phyloP scores from a whole-genome alignment of 352 stramenopile species.

The Globisporangium yorkense region DNA sequence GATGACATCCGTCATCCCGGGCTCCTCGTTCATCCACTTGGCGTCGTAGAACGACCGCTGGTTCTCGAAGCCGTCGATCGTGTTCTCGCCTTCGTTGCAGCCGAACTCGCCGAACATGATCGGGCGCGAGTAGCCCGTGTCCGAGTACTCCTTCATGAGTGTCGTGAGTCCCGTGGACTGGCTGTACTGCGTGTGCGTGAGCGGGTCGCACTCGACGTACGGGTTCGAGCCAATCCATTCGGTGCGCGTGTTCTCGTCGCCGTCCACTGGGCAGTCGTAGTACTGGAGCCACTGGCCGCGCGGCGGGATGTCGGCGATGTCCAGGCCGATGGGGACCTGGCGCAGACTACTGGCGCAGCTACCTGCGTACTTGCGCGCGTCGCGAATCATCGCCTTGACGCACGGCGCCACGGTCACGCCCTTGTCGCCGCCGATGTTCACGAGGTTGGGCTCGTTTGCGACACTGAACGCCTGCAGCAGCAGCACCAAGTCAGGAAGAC shows the following conservation, averaged over 20 bases:
- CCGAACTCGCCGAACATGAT: constrained; percentile 59
- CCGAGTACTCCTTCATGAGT: constrained; percentile 43
- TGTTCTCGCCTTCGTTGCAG: constrained; percentile 47
- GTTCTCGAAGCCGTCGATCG: constrained; percentile 40
- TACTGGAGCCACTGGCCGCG: constrained; percentile 33
- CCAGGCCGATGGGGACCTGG: constrained; percentile 38
- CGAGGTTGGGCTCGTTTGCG: constrained; percentile 48
- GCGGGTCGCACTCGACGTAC: constrained; percentile 51
- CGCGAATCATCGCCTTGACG: constrained; percentile 43
- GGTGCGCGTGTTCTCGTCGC: constrained; percentile 35
- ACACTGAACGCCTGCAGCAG: constrained; percentile 30
- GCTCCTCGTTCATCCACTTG: constrained; percentile 83
- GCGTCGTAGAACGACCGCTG: constrained; percentile 49
- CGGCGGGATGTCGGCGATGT: constrained; percentile 40
- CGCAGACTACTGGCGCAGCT: constrained; percentile 26
- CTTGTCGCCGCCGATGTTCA: constrained; percentile 21
- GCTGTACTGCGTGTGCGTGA: constrained; percentile 27
- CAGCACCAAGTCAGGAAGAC: background rate
- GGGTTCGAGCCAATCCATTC: constrained; percentile 50
- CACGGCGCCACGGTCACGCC: constrained; percentile 30
- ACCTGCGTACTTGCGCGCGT: constrained; percentile 34
- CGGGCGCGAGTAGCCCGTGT: constrained; percentile 27
- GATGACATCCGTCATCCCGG: constrained; percentile 64
- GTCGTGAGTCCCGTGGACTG: constrained; percentile 34
- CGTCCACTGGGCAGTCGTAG: constrained; percentile 36